These are phyloP conservation scores for Reticulomyxa filosa DNA, from an alignment of 78 protist species.

Conservation along the genomic window DNA sequence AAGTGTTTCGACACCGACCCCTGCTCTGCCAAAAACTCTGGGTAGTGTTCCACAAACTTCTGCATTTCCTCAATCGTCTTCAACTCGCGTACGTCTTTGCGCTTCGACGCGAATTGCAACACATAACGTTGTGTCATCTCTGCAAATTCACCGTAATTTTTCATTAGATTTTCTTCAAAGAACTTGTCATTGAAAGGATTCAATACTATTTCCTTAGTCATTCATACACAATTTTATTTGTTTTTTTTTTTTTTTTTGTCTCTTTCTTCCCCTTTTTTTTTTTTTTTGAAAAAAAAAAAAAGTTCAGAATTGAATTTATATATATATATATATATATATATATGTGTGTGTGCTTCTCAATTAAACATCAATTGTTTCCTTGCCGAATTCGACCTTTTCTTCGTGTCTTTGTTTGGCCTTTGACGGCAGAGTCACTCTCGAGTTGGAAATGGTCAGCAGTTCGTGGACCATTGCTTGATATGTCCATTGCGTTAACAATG, in stretches of 20 bases:
- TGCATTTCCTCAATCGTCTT: constrained; percentile 17
- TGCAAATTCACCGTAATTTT: constrained; percentile 7
- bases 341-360: too few species aligned
- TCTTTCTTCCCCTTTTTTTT: too few species aligned
- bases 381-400: too few species aligned
- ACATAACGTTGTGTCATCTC: neutral
- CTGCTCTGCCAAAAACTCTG: neutral
- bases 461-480: constrained; percentile 27
- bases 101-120: neutral
- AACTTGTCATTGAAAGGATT: neutral
- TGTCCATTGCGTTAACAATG: too few species aligned
- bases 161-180: neutral
- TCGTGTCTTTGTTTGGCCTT: neutral
- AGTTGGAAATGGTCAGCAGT: neutral
- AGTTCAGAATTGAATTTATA: too few species aligned
- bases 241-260: too few species aligned
- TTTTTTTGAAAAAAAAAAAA: too few species aligned
- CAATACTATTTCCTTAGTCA: neutral
- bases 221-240: too few species aligned
- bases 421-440: neutral
- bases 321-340: too few species aligned
- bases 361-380: too few species aligned
- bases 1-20: constrained; percentile 6
- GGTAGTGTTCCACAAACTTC: constrained; percentile 6
- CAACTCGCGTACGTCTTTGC: constrained; percentile 10